Base-by-base conservation (phyloP, 1,284 basidiomycete genomes). In the Cutaneotrichosporon curvatum region DNA sequence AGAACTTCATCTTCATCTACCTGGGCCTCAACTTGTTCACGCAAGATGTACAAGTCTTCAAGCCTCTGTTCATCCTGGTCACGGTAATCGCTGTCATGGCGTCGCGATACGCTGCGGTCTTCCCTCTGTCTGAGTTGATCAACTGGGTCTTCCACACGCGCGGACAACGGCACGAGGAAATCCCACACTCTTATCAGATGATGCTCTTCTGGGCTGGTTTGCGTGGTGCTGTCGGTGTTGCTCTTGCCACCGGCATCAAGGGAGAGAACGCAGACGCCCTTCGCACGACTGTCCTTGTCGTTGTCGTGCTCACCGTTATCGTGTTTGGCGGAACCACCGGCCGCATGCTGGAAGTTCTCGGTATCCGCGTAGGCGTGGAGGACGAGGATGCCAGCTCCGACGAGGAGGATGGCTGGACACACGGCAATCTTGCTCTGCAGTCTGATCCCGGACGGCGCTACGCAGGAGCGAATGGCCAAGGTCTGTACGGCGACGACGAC, bases 1-100 rank as follows among this genome's bases (percentile, higher is more conserved):
- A 99, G 74, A 98, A 98, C 72, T 99, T 98, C 68, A 97, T 99
- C 73, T 99, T 99, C 75, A 92, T 99, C 65, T 98, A 98, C 71
- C 85, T 99, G 54, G 95, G 95, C 19, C 79, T 98, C 56, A 87
- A 87, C 37, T 79, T 98, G 15, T 99, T 98, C 77, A 98, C 94
- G 68, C 56, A 87, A 79, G 73, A 85, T 77, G 55, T 85, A 79
- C 83, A 72, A 79, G 81, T 95, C 58, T 87, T 97, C 73, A 97
- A 96, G 70, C 94, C 94, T 0, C 73, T 98, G 8, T 95, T 98
- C 74, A 95, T 98, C 68, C 75, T 83, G 45, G 84, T 95, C 63
- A 85, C 88, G 3, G 52, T 76, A 73, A 80, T 94, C 38, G 84
- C 88, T 0, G 92, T 97, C 48, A 80, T 94, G 53, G 88, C 92